These are phyloP conservation scores for Magnolia officinalis DNA, from an alignment of 164 flowering plant species.

Conservation along the genomic window DNA sequence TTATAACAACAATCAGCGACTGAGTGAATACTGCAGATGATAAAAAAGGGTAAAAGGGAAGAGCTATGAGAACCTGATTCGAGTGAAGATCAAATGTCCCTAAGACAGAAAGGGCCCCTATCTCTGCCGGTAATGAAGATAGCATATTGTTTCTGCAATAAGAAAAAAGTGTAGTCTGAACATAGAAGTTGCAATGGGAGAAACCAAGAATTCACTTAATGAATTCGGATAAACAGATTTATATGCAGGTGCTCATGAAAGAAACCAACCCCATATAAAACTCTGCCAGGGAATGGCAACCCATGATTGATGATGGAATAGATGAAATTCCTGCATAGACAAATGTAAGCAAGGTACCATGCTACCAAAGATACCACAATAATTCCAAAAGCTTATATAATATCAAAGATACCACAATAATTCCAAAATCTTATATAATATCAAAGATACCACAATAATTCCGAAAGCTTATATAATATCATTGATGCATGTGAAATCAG, in stretches of 20 bases:
- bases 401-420: background rate
- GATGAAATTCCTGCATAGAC: constrained; percentile 69
- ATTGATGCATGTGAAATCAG: background rate
- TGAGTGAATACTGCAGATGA: background rate
- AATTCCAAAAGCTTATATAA: background rate
- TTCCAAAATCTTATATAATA: background rate
- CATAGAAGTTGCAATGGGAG: constrained; percentile 8
- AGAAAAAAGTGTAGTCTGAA: constrained; percentile 12
- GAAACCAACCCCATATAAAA: constrained; percentile 73
- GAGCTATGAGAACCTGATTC: constrained; percentile 56
- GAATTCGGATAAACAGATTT: background rate
- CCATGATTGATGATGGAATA: constrained; percentile 76
- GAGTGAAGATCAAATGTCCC: constrained; percentile 95
- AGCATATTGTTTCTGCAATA: constrained; percentile 68
- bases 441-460: background rate
- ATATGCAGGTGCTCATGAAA: background rate
- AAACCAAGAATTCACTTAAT: background rate
- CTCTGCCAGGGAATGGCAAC: constrained; percentile 73
- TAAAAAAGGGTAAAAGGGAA: background rate
- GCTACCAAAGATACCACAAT: background rate
- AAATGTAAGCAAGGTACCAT: background rate
- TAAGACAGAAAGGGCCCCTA: constrained; percentile 63
- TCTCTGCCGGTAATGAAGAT: constrained; percentile 66
- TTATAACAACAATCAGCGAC: background rate
- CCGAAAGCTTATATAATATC: background rate